These are phyloP conservation scores for Penicillium freii DNA, from an alignment of 2,329 filamentous ascomycete species.

Conservation along the genomic window DNA sequence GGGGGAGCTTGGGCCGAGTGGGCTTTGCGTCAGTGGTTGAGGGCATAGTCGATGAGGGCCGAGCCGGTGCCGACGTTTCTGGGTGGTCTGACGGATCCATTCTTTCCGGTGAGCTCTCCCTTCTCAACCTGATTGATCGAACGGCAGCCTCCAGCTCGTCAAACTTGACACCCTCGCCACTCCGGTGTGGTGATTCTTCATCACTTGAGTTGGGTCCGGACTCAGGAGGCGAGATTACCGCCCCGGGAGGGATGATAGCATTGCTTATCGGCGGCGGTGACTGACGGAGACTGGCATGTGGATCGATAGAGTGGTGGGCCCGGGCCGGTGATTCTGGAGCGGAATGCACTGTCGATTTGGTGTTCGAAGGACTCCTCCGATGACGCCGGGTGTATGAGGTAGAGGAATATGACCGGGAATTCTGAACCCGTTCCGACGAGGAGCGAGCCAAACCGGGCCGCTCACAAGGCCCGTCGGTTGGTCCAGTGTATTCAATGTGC, in stretches of 20 bases:
- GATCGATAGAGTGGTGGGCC: slow-evolving; percentile 30
- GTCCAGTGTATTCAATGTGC: slow-evolving; percentile 52
- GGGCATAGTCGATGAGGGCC: slow-evolving; percentile 32
- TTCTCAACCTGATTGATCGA: slow-evolving; percentile 63
- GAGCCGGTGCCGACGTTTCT: slow-evolving; percentile 10
- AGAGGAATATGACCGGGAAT: slow-evolving; percentile 58
- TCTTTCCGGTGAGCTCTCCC: slow-evolving; percentile 32
- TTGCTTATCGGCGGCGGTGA: slow-evolving; percentile 80
- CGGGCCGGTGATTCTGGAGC: slow-evolving; percentile 28
- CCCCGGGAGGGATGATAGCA: slow-evolving; percentile 74
- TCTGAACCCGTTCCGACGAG: slow-evolving; percentile 43
- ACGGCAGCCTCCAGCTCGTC: slow-evolving; percentile 78
- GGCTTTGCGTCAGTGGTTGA: slow-evolving; percentile 3
- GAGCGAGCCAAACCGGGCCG: slow-evolving; percentile 22
- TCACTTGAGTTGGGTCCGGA: slow-evolving; percentile 79
- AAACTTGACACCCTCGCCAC: slow-evolving; percentile 47
- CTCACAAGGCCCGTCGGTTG: slow-evolving; percentile 24
- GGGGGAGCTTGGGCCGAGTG: slow-evolving; percentile 15
- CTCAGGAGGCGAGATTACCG: slow-evolving; percentile 87
- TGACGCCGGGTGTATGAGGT: slow-evolving; percentile 62
- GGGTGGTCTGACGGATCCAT: slow-evolving; percentile 16
- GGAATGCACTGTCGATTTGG: slow-evolving; percentile 35
- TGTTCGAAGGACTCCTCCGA: slow-evolving; percentile 56
- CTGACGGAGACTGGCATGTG: slow-evolving; percentile 67
- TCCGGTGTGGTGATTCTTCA: slow-evolving; percentile 55